A percentile compares a stretch with the other conserved stretches of the same genome.
phyloP scores from a whole-genome alignment of 1,284 basidiomycete species.

The Sphagnurus paluster region DNA sequence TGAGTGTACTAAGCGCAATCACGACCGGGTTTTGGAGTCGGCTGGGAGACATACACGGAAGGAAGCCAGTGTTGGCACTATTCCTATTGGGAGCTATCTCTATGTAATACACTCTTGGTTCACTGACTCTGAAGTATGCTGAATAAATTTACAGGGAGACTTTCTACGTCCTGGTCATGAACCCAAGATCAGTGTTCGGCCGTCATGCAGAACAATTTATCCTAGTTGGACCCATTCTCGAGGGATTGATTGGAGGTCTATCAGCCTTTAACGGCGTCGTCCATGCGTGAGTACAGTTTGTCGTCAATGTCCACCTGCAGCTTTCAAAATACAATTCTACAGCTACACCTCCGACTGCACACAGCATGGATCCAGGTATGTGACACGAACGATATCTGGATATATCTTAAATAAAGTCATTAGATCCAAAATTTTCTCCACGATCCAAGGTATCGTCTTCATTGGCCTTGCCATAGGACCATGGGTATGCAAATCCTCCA shows the following conservation, averaged over 20 bases:
- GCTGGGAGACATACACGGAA: slow-evolving; percentile 45
- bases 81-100: slow-evolving; percentile 43
- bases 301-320: neutral
- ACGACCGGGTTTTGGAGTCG: slow-evolving; percentile 54
- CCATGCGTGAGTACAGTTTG: slow-evolving; percentile 40
- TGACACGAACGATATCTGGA: neutral
- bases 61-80: slow-evolving; percentile 44
- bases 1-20: slow-evolving; percentile 49
- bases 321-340: neutral
- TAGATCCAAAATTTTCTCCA: slow-evolving; percentile 50
- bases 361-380: slow-evolving; percentile 45
- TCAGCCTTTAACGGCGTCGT: slow-evolving; percentile 52
- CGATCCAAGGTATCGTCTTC: slow-evolving; percentile 52
- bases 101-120: slow-evolving; percentile 32
- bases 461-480: slow-evolving; percentile 49
- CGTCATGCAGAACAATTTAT: slow-evolving; percentile 44
- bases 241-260: slow-evolving; percentile 50
- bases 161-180: slow-evolving; percentile 47
- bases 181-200: slow-evolving; percentile 38
- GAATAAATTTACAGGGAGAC: slow-evolving; percentile 36
- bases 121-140: neutral
- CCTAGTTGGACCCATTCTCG: slow-evolving; percentile 45
- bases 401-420: slow-evolving; percentile 1
- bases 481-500: slow-evolving; percentile 44
- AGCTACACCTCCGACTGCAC: slow-evolving; percentile 56